Evolutionary conservation across 2,329 filamentous ascomycete genomes (phyloP), one percentile per base, ranked within the genome.

Genomic region (Escovopsis sp.): DNA sequence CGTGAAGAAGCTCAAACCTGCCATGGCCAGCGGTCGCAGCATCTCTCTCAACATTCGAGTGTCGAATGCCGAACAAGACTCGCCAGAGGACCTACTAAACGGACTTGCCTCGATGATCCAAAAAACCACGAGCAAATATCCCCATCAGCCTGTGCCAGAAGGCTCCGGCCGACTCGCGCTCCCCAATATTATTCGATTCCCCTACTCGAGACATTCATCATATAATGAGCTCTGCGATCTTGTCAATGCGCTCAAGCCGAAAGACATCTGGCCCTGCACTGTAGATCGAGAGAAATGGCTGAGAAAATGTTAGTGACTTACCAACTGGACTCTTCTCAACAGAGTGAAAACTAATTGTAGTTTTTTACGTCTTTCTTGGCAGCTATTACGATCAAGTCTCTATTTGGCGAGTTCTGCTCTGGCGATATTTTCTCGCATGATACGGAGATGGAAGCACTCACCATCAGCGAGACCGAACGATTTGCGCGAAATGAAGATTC

Each of bases 141-240:
- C 43, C 12, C 1, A 8, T 8, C 38, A 18, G 30, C 9, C 10
- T 12, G 9, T 4, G 11, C 19, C n/a, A 2, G 12, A 33, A 15
- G 19, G 28, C 10, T 12, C 11, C n/a, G 19, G 11, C 12, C 19
- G 4, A 32, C 4, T n/a, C 4, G 18, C 2, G 0, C 53, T 73
- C 2, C 62, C 69, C 0, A 62, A 51, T 11, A 53, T 54, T 0
- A 73, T 80, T 3, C 63, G 57, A 0, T 95, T 94, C 50, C 85
- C 88, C 0, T 95, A 88, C 55, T 89, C 89, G 0, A 75, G 89
- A 1, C 89, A 96, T 59, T 93, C 89, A 0, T 94, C 85, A 0
- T 89, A 91, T 46, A 65, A 68, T 0, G 89, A 95, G 56, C 70
- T 94, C 3, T 82, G 85, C 48, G 62, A 77, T 42, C 63, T 95